Evolutionary conservation across 768 basidiomycete genomes (phyloP).

Genomic region (Suillus spraguei): DNA sequence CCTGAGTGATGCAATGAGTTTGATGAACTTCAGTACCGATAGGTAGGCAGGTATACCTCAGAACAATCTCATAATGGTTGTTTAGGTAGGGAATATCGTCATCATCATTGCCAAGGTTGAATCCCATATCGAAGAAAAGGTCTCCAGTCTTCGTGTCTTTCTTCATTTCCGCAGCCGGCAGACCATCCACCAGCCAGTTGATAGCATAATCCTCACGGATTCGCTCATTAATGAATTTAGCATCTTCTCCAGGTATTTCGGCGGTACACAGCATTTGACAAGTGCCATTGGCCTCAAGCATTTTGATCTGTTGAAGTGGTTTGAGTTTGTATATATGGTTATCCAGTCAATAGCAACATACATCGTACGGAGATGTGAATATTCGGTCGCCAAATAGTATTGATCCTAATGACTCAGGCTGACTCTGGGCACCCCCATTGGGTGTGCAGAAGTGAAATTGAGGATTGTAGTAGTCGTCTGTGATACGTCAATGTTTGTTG

Average conservation of each 20-base stretch:
- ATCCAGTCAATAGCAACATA: constrained; percentile 37
- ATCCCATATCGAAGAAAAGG: constrained; percentile 90
- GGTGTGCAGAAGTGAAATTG: constrained; percentile 88
- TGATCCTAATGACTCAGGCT: constrained; percentile 87
- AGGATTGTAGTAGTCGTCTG: constrained; percentile 93
- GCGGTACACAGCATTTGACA: constrained; percentile 76
- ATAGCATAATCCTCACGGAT: constrained; percentile 91
- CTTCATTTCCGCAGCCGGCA: constrained; percentile 95
- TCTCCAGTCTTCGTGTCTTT: constrained; percentile 77
- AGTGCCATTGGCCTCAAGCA: constrained; percentile 74
- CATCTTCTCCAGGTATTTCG: constrained; percentile 67
- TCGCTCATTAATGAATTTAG: constrained; percentile 88
- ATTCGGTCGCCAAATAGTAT: constrained; percentile 98
- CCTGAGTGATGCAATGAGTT: constrained; percentile 41
- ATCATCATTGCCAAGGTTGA: constrained; percentile 84
- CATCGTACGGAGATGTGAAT: constrained; percentile 87
- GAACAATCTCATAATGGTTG: constrained; percentile 90
- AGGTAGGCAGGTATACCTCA: constrained; percentile 50
- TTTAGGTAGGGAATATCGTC: constrained; percentile 72
- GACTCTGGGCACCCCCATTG: constrained; percentile 65
- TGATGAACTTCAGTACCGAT: constrained; percentile 4
- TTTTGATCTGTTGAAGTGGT: constrained; percentile 60
- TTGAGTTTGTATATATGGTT: constrained; percentile 14
- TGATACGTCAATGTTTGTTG: constrained; percentile 18
- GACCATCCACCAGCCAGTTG: constrained; percentile 94